These are phyloP conservation scores for Ustulina deusta DNA, from an alignment of 2,329 filamentous ascomycete genomes.

Conservation along the genomic window DNA sequence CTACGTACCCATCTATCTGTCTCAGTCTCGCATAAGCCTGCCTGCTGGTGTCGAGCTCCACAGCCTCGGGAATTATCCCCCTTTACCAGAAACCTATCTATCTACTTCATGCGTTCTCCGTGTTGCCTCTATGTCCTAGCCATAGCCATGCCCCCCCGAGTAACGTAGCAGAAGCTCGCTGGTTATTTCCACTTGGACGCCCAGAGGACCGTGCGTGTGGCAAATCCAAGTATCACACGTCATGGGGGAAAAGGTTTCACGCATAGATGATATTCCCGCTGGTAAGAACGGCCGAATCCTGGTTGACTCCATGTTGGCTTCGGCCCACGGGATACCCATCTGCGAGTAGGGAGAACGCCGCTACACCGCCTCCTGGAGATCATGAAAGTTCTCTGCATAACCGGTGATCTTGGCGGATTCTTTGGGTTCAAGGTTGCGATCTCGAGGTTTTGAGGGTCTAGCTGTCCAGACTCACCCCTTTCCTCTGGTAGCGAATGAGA, in stretches of 20 bases:
- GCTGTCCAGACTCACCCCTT: background rate
- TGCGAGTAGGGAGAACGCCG: background rate
- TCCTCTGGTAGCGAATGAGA: background rate
- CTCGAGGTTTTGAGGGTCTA: background rate
- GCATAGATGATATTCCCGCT: background rate
- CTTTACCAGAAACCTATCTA: background rate
- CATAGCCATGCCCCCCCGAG: background rate
- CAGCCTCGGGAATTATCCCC: background rate
- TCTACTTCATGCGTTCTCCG: background rate
- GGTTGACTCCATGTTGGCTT: background rate
- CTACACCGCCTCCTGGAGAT: conserved; percentile 1
- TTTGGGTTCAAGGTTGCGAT: background rate
- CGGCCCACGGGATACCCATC: background rate
- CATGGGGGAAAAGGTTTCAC: background rate
- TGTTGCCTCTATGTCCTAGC: background rate
- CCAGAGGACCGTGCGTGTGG: background rate
- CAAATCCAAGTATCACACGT: conserved; percentile 9
- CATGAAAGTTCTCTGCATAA: conserved; percentile 2
- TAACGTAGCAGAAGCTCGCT: background rate
- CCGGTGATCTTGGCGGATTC: background rate
- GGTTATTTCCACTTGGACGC: background rate
- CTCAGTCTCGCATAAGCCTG: background rate
- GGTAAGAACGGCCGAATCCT: background rate
- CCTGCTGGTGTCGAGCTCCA: background rate
- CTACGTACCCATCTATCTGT: background rate